Percentiles rank a stretch among this genome's conserved stretches.
These are phyloP conservation scores for Areca catechu DNA, from an alignment of 176 grass and related monocot species.

Conservation along the genomic window DNA sequence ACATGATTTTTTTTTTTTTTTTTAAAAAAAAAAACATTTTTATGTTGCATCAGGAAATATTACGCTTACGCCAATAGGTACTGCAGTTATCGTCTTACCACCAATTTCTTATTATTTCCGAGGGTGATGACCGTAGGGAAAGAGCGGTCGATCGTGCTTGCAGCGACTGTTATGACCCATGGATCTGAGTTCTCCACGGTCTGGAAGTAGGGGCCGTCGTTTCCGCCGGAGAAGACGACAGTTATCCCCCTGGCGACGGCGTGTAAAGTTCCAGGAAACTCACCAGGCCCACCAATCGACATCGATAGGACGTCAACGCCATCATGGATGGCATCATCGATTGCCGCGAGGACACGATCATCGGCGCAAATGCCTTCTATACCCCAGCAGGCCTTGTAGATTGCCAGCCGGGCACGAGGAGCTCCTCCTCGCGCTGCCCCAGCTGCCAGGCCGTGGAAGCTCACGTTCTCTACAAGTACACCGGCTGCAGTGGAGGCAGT, in stretches of 20 bases:
- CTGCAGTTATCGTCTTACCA: slow-evolving; percentile 17
- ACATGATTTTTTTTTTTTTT: no score
- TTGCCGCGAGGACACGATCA: neutral
- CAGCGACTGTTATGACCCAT: slow-evolving; percentile 42
- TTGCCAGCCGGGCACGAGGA: slow-evolving; percentile 28
- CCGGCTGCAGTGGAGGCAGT: slow-evolving; percentile 44
- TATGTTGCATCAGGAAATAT: no score
- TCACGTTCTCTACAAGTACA: slow-evolving; percentile 10
- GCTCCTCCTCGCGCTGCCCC: slow-evolving; percentile 43
- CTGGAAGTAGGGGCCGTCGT: slow-evolving; percentile 15
- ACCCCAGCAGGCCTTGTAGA: slow-evolving; percentile 44
- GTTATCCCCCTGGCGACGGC: slow-evolving; percentile 37
- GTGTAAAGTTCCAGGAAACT: slow-evolving; percentile 28
- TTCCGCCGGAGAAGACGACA: slow-evolving; percentile 26
- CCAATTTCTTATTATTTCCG: slow-evolving; percentile 28
- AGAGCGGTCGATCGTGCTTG: slow-evolving; percentile 38
- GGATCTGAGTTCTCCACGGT: slow-evolving; percentile 20
- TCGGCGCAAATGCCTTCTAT: rapidly evolving
- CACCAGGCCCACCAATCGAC: neutral
- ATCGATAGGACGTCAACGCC: slow-evolving; percentile 58
- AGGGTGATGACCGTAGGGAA: slow-evolving; percentile 34
- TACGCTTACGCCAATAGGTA: no score
- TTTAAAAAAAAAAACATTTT: no score
- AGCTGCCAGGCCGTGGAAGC: slow-evolving; percentile 20
- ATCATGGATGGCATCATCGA: slow-evolving; percentile 59